Percentiles rank a stretch among this genome's conserved stretches.
These are phyloP conservation scores for Meyerozyma carpophila DNA, from an alignment of 1,139 yeast species.

Conservation along the genomic window DNA sequence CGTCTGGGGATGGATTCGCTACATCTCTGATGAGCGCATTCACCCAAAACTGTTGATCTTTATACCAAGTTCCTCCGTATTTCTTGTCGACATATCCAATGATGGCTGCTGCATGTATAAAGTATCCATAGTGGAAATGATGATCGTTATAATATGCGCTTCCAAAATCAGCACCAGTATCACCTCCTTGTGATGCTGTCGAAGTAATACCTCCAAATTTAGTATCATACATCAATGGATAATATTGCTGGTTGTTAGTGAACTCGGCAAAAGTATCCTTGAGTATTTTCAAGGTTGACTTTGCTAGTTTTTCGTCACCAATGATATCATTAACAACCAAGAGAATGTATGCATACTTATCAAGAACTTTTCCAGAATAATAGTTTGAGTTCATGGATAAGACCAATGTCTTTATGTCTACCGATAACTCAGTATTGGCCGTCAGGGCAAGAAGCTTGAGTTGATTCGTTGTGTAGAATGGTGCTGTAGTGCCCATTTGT, in stretches of 20 bases:
- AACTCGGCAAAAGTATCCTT: constrained; percentile 51
- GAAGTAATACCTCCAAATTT: constrained; percentile 64
- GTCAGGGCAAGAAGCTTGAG: constrained; percentile 45
- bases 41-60: constrained; percentile 60
- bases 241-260: constrained; percentile 45
- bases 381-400: constrained; percentile 50
- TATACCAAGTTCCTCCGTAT: constrained; percentile 62
- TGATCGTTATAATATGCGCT: constrained; percentile 69
- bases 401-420: constrained; percentile 50
- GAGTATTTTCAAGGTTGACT: constrained; percentile 41
- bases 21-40: constrained; percentile 67
- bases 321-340: constrained; percentile 59
- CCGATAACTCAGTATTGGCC: constrained; percentile 54
- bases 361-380: constrained; percentile 65
- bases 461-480: constrained; percentile 47
- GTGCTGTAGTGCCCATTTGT: constrained; percentile 18
- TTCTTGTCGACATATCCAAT: constrained; percentile 60
- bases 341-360: constrained; percentile 68
- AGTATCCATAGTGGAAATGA: constrained; percentile 79
- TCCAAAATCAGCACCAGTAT: constrained; percentile 43
- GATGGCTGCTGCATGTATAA: constrained; percentile 73
- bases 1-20: constrained; percentile 63
- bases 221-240: constrained; percentile 67
- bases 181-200: constrained; percentile 47
- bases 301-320: constrained; percentile 46